Evolutionary conservation across 768 basidiomycete species (phyloP), one percentile per base, ranked within the genome.

Genomic region (Phylloporus sp.): DNA sequence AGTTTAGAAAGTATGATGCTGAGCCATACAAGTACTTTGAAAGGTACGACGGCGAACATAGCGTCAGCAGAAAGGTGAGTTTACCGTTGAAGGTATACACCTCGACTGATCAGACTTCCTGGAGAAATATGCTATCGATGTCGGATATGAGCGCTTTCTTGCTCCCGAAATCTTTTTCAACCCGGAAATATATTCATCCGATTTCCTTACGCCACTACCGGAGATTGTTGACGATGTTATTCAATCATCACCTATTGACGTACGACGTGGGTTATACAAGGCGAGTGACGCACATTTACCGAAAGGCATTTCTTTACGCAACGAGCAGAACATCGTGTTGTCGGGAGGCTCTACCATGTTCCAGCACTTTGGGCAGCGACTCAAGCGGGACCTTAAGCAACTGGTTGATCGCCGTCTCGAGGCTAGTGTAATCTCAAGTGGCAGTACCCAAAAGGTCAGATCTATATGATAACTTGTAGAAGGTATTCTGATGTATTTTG

Each of bases 141-240:
- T 99, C 52, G 97, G 97, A 18, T 98, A 97, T 71, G 97, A 98
- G 70, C 92, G 97, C 23, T 99, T 99, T 81, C 84, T 98, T 47
- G 97, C 95, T 6, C 95, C 97, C 6, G 97, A 98, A 70, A 97
- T 98, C 63, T 98, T 98, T 76, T 98, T 97, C 81, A 98, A 98
- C 74, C 97, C 97, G 13, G 95, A 99, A 70, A 97, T 99, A 59
- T 90, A 89, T 70, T 97, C 94, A 0, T 95, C 92, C 35, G 95
- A 98, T 70, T 97, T 97, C 79, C 71, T 99, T 56, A 97, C 95
- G 5, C 97, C 97, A 9, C 80, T 99, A 4, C 93, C 97, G 0
- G 84, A 95, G 55, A 91, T 98, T 48, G 97, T 98, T 50, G 97
- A 99, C 62, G 84, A 85, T 51, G 95, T 97, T 48, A 97, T 99